Base-by-base conservation (phyloP, 257 asterid genomes). In the Penstemon davidsonii region DNA sequence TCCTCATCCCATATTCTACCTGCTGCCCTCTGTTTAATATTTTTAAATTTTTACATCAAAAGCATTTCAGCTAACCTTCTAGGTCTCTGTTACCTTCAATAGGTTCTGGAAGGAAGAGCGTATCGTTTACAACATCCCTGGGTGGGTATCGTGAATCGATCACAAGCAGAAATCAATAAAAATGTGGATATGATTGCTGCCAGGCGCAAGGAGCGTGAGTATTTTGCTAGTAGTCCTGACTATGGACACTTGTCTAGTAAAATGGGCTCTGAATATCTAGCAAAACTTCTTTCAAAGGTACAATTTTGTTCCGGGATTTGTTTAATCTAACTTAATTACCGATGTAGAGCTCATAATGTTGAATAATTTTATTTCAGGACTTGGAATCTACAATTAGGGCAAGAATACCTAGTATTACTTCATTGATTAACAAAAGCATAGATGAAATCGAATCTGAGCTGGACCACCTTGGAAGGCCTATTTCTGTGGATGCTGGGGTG, bases 191-290 rank as follows among this genome's bases (percentile, higher is more conserved):
- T 91, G 98, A 77, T 74, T 18, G 75, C 73, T 71, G 88, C 96
- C 18, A 83, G 96, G 79, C 73, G 83, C 65, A 88, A 77, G 54
- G 98, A 91, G 73, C 95, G 89, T 0, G 98, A 91, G 62, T 91
- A 91, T 75, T 91, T 91, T 75, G 89, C 88, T 40, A 75, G 94
- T 46, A 91, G 95, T 75, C 92, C 95, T 37, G 95, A 91, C 72
- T 91, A 91, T 79, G 88, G 86, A 39, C 96, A 91, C 85, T 80
- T 89, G 76, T 79, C 94, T 6, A 85, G 80, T 78, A 87, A 79
- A 82, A 88, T 89, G 98, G 98, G 98, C 64, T 91, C 98, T 54
- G 96, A 85, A 72, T 91, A 91, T 82, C 96, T 91, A 66, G 98
- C 98, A 18, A 89, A 83, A 76, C 98, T 89, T 84, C 98, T 91